Evolutionary conservation across 805 yeast species (phyloP), one percentile per base, ranked within the genome.

Genomic region (Tetrapisispora pingtungensis): DNA sequence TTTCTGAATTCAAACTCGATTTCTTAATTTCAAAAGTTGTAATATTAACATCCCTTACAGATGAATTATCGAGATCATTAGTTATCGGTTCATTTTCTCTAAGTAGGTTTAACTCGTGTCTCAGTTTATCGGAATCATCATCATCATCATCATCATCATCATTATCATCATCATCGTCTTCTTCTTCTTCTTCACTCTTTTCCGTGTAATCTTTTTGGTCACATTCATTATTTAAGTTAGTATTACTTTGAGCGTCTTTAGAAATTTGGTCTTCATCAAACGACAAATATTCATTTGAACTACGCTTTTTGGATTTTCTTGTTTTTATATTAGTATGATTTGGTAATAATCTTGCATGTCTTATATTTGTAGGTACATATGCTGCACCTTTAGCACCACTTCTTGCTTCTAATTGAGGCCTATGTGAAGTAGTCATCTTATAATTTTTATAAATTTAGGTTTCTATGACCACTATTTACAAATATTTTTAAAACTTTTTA

Each of bases 351-450:
- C 81, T 65, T 10, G 78, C 67, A 53, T 79, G 84, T 22, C 67
- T 64, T 10, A 74, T 77, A 3, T 72, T 53, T 0, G 81, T 75
- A 1, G 66, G 64, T 3, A 56, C 55, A 43, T 59, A 59, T 4
- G 63, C 60, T 8, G 66, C 59, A 44, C 65, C 66, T 40, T 70
- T 65, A 1, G 66, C 65, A 41, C 74, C 77, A 43, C 80, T 80
- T 53, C 77, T 70, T 17, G 83, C 82, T 49, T 80, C 85, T 49
- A 80, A 70, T 7, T 84, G 80, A 0, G 85, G 84, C 56, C 82
- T 71, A 54, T 78, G 84, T 10, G 84, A 82, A 3, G 84, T 76
- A 0, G 85, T 77, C 86, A 80, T 80, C 8, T 13, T 24, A 7
- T 12, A 10, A 12, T 28, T 10, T 28, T 10, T 28, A 28, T 28